phyloP scores from a whole-genome alignment of 768 basidiomycete species.

The Podaxis sp. region DNA sequence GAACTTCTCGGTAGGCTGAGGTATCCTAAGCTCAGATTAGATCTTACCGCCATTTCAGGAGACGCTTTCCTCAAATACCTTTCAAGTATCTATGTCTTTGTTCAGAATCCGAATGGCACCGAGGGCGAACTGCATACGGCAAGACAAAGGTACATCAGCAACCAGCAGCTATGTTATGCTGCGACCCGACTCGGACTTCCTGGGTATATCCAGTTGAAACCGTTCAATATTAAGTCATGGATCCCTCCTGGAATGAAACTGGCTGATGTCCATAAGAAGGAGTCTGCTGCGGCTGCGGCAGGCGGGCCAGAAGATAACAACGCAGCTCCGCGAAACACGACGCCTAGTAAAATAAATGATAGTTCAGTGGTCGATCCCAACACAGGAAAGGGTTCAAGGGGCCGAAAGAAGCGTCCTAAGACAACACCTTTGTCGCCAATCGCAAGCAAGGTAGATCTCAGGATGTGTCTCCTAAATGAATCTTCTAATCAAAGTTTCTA shows the following conservation, averaged over 20 bases:
- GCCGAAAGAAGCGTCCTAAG: constrained; percentile 7
- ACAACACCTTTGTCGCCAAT: not conserved
- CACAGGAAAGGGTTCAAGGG: constrained; percentile 2
- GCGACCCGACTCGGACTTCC: constrained; percentile 63
- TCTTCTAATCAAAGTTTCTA: constrained; percentile 25
- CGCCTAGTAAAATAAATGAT: not conserved
- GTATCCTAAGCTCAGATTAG: constrained; percentile 1
- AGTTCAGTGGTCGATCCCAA: not conserved
- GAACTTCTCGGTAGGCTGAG: constrained; percentile 69
- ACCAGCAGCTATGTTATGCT: constrained; percentile 59
- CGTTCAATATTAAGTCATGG: constrained; percentile 70
- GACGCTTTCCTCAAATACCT: constrained; percentile 85
- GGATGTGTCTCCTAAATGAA: not conserved
- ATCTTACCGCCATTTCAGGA: constrained; percentile 39
- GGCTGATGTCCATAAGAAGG: constrained; percentile 4
- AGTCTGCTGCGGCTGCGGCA: not conserved
- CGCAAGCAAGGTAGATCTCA: constrained; percentile 51
- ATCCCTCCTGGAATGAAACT: constrained; percentile 21
- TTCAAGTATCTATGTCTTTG: constrained; percentile 72
- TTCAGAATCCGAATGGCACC: constrained; percentile 58
- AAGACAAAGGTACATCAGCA: constrained; percentile 74
- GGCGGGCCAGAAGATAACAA: constrained; percentile 16
- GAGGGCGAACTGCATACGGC: constrained; percentile 70
- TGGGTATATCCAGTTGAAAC: constrained; percentile 70
- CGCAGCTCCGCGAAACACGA: not conserved